A percentile compares a stretch with the other conserved stretches of the same genome.
These are phyloP conservation scores for Xylaria sp. DNA, from an alignment of 2,329 filamentous ascomycete genomes.

Conservation along the genomic window DNA sequence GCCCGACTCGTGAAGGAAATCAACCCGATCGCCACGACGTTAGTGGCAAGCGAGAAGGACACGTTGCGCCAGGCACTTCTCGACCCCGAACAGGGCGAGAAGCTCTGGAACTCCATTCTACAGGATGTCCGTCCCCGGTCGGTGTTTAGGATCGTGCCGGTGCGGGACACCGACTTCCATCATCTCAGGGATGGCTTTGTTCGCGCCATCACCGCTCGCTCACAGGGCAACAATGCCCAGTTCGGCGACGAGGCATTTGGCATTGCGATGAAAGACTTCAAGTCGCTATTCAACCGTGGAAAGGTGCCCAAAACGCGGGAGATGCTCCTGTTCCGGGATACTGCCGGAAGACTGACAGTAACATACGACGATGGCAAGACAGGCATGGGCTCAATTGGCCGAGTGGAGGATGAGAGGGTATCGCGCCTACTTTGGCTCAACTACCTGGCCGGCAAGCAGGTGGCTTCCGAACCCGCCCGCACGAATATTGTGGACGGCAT, in stretches of 20 bases:
- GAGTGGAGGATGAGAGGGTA: conserved; percentile 80
- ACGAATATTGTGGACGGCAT: conserved; percentile 86
- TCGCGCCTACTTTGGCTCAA: conserved; percentile 87
- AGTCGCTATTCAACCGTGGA: conserved; percentile 80
- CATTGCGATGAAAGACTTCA: conserved; percentile 78
- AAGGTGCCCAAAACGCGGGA: conserved; percentile 84
- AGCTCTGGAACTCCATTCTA: conserved; percentile 79
- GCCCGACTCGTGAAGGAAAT: conserved; percentile 78
- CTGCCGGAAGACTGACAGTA: conserved; percentile 71
- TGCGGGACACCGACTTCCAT: conserved; percentile 92
- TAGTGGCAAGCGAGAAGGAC: conserved; percentile 84
- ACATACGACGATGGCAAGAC: conserved; percentile 68
- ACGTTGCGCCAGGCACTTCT: conserved; percentile 74
- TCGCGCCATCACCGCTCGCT: conserved; percentile 80
- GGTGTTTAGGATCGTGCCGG: conserved; percentile 84
- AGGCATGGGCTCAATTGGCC: conserved; percentile 69
- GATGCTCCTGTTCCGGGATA: conserved; percentile 76
- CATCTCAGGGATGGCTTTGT: conserved; percentile 94
- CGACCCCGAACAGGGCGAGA: conserved; percentile 74
- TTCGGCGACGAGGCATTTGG: conserved; percentile 81
- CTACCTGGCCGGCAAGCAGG: conserved; percentile 86
- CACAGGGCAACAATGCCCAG: conserved; percentile 64
- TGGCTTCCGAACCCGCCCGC: conserved; percentile 84
- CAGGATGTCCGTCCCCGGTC: conserved; percentile 75
- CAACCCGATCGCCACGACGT: conserved; percentile 80